Evolutionary conservation across 2,329 filamentous ascomycete genomes (phyloP).

Genomic region (Simplicillium sp.): DNA sequence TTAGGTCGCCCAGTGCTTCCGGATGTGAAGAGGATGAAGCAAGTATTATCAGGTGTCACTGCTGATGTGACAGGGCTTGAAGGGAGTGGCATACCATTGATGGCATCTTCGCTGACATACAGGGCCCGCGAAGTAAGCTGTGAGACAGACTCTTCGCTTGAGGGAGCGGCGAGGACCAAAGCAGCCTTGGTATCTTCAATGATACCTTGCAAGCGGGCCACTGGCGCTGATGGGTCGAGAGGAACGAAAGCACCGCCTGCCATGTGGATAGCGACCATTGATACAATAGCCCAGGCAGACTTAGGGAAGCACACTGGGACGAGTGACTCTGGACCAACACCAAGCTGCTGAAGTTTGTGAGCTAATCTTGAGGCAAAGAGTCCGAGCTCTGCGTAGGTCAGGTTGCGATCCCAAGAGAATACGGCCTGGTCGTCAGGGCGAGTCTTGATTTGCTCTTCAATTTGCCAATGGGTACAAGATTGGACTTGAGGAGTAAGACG

Average conservation of each 20-base stretch:
- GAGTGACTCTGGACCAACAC: slow-evolving; percentile 15
- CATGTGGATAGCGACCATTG: slow-evolving; percentile 14
- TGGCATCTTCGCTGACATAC: too few relatives aligned
- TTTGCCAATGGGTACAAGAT: slow-evolving; percentile 28
- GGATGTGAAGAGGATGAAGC: slow-evolving; percentile 43
- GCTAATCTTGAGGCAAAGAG: slow-evolving; percentile 7
- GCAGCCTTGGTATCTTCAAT: too few relatives aligned
- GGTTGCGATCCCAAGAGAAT: slow-evolving; percentile 31
- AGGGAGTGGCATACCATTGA: too few relatives aligned
- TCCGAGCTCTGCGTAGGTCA: slow-evolving; percentile 28
- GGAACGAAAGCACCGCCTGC: slow-evolving; percentile 15
- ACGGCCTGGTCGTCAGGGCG: slow-evolving; percentile 25
- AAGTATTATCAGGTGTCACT: background rate
- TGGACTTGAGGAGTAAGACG: slow-evolving; percentile 14
- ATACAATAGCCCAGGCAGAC: slow-evolving; percentile 13
- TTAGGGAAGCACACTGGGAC: slow-evolving; percentile 16
- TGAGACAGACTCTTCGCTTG: too few relatives aligned
- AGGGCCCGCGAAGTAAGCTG: too few relatives aligned
- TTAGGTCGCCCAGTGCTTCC: slow-evolving; percentile 42
- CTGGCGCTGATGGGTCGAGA: slow-evolving; percentile 15
- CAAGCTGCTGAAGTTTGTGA: slow-evolving; percentile 7
- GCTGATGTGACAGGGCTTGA: too few relatives aligned
- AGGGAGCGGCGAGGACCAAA: too few relatives aligned
- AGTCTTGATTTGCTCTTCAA: slow-evolving; percentile 22
- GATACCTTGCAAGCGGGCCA: slow-evolving; percentile 3